phyloP scores from a whole-genome alignment of 2,329 filamentous ascomycete species.

The Cladosporium oxysporum region DNA sequence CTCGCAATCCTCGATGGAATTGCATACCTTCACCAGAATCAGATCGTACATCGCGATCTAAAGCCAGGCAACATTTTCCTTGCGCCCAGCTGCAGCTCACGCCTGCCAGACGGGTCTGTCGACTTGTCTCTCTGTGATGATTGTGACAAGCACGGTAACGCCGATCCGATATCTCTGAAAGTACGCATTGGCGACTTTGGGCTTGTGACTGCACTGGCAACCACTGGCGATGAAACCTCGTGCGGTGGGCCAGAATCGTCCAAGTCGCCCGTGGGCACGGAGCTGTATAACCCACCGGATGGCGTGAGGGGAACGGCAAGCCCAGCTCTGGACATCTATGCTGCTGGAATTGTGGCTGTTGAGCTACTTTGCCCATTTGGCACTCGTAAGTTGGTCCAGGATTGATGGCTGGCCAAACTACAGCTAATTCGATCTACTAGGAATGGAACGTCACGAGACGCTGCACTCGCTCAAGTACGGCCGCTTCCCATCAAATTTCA shows the following conservation, averaged over 20 bases:
- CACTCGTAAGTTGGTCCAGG: constrained; percentile 35
- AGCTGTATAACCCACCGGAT: constrained; percentile 60
- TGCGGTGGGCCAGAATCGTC: not conserved
- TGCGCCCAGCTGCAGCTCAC: constrained; percentile 43
- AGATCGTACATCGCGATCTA: constrained; percentile 66
- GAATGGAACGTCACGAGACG: constrained; percentile 43
- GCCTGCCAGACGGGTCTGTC: constrained; percentile 42
- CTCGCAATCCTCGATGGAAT: constrained; percentile 62
- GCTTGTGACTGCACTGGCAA: constrained; percentile 58
- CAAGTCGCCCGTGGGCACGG: constrained; percentile 56
- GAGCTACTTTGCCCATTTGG: constrained; percentile 60
- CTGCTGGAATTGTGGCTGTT: constrained; percentile 63
- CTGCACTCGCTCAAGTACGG: constrained; percentile 35
- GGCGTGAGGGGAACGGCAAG: constrained; percentile 39
- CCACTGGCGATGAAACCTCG: constrained; percentile 23
- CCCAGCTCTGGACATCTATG: constrained; percentile 61
- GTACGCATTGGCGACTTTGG: constrained; percentile 70
- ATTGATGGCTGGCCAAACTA: not conserved
- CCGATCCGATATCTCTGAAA: constrained; percentile 28
- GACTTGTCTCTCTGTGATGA: constrained; percentile 48
- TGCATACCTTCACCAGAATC: constrained; percentile 62
- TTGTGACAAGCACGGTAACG: constrained; percentile 39
- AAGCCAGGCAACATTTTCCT: constrained; percentile 71
- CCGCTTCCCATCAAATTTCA: constrained; percentile 52
- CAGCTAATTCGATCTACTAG: constrained; percentile 21